Base-by-base conservation (phyloP, 2,329 filamentous ascomycete species). In the Thielaviopsis euricoi region DNA sequence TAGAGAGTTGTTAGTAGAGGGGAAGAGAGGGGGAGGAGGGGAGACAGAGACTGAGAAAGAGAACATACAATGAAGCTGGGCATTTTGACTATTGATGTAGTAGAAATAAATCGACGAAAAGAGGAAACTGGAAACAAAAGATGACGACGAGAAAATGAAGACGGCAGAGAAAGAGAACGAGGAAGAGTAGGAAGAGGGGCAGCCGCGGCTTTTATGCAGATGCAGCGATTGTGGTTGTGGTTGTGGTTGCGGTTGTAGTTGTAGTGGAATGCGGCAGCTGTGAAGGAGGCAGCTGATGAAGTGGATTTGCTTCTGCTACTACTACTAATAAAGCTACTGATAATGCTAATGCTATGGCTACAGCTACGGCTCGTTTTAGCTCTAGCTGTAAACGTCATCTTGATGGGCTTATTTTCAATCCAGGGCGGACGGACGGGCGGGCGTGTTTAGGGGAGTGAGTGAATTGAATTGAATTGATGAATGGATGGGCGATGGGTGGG, bases 11-110 rank as follows among this genome's bases (percentile, higher is more conserved):
- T 56, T 56, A 50, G 54, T 25, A 9, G 17, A 56, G 12, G 19
- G 4, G 17, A 19, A 33, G 17, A 19, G 26, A 46, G 3, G 22
- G 57, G 17, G 6, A 56, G 21, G 15, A 17, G 53, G 62, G 67
- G 37, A 65, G 64, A 57, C 29, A 43, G 12, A 46, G 19, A 29
- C 52, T n/a, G n/a, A 26, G 26, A 26, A 46, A 26, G 13, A 55
- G 21, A 53, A 62, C 71, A 64, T 68, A 80, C 78, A 66, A 81
- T 80, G 70, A 78, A 80, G 66, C 71, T 69, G 71, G 77, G 75
- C 77, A 80, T 80, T 52, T 66, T 76, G 64, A 52, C 57, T 15
- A 59, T 58, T 53, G 53, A 49, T 17, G 46, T 25, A 51, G 25
- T 55, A 51, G 6, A 19, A 59, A 21, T 46, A 57, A n/a, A 25